Evolutionary conservation across 768 basidiomycete genomes (phyloP), one percentile per base, ranked within the genome.

Genomic region (Plicaturopsis crispa): DNA sequence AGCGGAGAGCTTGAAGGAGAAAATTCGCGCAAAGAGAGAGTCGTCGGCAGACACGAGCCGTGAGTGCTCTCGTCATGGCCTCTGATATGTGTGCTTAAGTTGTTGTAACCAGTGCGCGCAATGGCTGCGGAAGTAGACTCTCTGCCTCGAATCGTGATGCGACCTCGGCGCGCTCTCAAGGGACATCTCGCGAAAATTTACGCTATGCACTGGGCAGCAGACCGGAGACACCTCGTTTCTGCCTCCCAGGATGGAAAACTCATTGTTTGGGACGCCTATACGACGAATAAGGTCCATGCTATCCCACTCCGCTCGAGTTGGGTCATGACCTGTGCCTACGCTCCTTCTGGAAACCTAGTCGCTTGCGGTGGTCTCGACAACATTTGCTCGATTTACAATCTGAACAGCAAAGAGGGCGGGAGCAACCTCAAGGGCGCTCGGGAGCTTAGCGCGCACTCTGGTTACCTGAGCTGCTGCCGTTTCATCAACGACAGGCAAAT

Each of bases 281-380:
- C 94, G n/a, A 96, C 93, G 42, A 99, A 99, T 76, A 99, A 99
- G 70, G 94, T 99, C 43, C 96, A 99, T 56, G 94, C 94, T 50
- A 99, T 99, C 59, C 94, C 94, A 36, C 70, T 99, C 33, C 83
- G 94, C 37, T 96, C 92, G 33, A 91, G 88, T 56, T 99, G 94
- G 94, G 94, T 99, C 65, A 99, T 99, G 94, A 99, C 94, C 36
- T 99, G 94, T 59, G 94, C 94, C 36, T 98, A 97, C 64, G 84
- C 96, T 16, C 94, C 96, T 4, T 89, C 88, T 13, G 94, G 96
- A 35, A 93, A 88, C 61, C 96, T 87, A 48, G 96, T 99, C 46
- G 96, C 96, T 24, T 98, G 96, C 51, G 94, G 96, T 63, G 94
- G 94, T 61, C 76, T 99, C 41, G 94, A 99, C 69, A 99, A 99